phyloP scores from a whole-genome alignment of 2,329 filamentous ascomycete genomes.

The Golovinomyces cichoracearum region DNA sequence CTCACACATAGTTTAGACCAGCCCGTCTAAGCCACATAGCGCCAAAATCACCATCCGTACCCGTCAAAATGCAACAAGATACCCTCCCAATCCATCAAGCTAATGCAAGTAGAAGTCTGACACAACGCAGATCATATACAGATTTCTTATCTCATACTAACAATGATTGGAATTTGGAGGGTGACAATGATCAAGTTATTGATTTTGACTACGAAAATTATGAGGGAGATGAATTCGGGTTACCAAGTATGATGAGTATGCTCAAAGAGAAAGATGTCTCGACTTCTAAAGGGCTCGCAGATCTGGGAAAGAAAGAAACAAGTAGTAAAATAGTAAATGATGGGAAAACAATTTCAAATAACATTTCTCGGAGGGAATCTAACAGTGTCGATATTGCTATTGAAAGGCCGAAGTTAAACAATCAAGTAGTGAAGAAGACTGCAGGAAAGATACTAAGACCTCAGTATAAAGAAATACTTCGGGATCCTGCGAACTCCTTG shows the following conservation, averaged over 20 bases:
- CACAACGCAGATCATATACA: constrained; percentile 48
- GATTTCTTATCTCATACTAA: constrained; percentile 60
- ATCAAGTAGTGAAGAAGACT: constrained; percentile 66
- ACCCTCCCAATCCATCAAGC: too few species aligned
- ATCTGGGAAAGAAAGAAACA: constrained; percentile 4
- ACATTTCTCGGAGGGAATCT: constrained; percentile 33
- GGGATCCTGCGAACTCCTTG: constrained; percentile 71
- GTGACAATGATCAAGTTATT: constrained; percentile 43
- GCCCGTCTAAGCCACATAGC: constrained; percentile 33
- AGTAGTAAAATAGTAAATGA: constrained; percentile 10
- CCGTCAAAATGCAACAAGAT: constrained; percentile 18
- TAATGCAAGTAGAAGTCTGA: too few species aligned
- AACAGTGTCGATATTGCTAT: constrained; percentile 88
- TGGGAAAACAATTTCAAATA: constrained; percentile 18
- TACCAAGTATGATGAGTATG: constrained; percentile 81
- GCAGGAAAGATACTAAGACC: constrained; percentile 90
- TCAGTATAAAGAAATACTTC: constrained; percentile 89
- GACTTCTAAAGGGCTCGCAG: constrained; percentile 4
- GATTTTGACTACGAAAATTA: constrained; percentile 57
- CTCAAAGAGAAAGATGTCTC: constrained; percentile 37
- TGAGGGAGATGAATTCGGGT: constrained; percentile 80
- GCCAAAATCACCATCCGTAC: constrained; percentile 47
- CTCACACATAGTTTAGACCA: constrained; percentile 21
- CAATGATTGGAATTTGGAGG: constrained; percentile 55
- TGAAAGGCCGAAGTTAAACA: constrained; percentile 56